A percentile compares a stretch with the other conserved stretches of the same genome.
Conservation (phyloP, 2,329 filamentous ascomycete genomes). For the Microdochium paspali region DNA sequence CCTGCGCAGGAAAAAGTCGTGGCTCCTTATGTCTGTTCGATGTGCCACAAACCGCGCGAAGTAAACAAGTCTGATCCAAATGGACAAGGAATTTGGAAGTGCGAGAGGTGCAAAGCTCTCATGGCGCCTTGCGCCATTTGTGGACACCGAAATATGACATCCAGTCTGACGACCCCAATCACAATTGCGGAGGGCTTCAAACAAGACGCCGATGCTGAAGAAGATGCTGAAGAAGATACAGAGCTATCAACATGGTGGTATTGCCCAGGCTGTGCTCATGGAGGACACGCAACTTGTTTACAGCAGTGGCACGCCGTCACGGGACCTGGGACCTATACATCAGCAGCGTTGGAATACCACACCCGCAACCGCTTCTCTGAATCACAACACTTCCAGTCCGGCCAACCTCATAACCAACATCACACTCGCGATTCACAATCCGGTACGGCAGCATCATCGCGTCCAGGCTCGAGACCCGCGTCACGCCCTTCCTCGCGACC, state of each 20-base stretch:
- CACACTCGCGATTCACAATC: neutral
- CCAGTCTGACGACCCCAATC: constrained; percentile 19
- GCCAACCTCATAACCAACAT: neutral
- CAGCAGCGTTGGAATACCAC: neutral
- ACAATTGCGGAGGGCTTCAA: constrained; percentile 13
- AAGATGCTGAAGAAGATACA: constrained; percentile 9
- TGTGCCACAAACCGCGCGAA: constrained; percentile 47
- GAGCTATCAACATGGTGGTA: constrained; percentile 49
- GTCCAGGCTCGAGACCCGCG: neutral
- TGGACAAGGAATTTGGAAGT: constrained; percentile 41
- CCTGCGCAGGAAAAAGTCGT: constrained; percentile 45
- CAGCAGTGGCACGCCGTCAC: constrained; percentile 43
- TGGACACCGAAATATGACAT: constrained; percentile 38
- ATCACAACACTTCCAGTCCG: constrained; percentile 4
- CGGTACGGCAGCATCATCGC: neutral
- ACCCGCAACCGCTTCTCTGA: neutral
- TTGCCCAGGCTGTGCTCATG: constrained; percentile 52
- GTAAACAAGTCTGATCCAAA: constrained; percentile 34
- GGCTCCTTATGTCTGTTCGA: constrained; percentile 42
- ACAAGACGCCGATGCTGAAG: constrained; percentile 1
- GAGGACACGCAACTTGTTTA: constrained; percentile 51
- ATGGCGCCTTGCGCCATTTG: constrained; percentile 53
- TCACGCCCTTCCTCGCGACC: neutral
- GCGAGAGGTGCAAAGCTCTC: constrained; percentile 41
- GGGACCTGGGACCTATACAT: neutral